Conservation (phyloP, 768 basidiomycete genomes). For the Lyophyllum semitale region DNA sequence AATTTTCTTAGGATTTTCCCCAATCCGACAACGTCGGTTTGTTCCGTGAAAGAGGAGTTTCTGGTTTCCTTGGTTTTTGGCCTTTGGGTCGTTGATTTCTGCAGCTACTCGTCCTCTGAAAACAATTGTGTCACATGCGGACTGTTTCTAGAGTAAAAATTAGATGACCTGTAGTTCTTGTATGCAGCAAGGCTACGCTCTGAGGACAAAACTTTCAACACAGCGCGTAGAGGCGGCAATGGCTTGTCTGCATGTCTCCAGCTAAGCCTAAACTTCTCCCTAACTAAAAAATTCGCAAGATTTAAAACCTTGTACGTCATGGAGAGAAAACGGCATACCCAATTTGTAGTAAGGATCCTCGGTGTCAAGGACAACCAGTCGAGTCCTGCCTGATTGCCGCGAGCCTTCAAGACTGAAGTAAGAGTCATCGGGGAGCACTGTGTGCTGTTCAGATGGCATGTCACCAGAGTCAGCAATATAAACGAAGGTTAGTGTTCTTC, state of each 20-base stretch:
- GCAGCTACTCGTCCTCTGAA: neutral
- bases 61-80: neutral
- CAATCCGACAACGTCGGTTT: neutral
- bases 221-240: neutral
- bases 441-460: neutral
- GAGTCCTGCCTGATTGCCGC: neutral
- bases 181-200: neutral
- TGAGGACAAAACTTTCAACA: neutral
- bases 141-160: neutral
- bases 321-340: neutral
- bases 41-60: conserved; percentile 5
- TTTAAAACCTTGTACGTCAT: neutral
- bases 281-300: neutral
- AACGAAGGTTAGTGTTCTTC: too few species aligned
- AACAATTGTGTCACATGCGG: neutral
- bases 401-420: neutral
- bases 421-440: neutral
- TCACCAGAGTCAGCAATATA: too few species aligned
- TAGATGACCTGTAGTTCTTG: neutral
- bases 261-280: neutral
- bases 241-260: neutral
- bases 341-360: neutral
- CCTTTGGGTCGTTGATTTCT: neutral
- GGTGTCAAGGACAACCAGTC: neutral
- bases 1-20: neutral